Evolutionary conservation across 148 eudicot genomes (phyloP).

Genomic region (Spergularia marina): DNA sequence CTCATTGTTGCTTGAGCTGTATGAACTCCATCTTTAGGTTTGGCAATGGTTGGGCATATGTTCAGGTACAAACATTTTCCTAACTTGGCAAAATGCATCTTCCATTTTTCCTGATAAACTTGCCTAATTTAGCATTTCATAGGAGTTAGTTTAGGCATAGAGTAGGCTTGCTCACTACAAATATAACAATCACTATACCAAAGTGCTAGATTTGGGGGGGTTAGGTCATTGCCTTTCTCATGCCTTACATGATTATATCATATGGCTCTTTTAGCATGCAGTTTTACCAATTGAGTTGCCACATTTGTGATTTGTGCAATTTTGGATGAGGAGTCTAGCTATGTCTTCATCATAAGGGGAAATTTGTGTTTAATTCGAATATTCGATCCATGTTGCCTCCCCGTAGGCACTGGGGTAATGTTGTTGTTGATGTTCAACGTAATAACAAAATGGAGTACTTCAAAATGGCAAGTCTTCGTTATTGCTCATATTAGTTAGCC

Average conservation of each 20-base stretch:
- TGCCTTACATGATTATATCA: not conserved
- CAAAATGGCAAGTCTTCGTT: too few species aligned
- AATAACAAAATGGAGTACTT: too few species aligned
- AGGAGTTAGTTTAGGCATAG: not conserved
- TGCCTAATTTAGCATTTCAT: slow-evolving; percentile 8
- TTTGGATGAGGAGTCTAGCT: too few species aligned
- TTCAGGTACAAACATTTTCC: slow-evolving; percentile 48
- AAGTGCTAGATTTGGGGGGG: slow-evolving; percentile 11
- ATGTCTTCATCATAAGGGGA: too few species aligned
- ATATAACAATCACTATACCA: slow-evolving; percentile 1
- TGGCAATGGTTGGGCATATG: slow-evolving; percentile 98
- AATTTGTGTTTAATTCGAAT: too few species aligned
- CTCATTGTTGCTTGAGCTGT: slow-evolving; percentile 81
- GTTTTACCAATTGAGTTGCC: not conserved
- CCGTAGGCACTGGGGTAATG: too few species aligned
- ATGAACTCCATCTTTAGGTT: slow-evolving; percentile 79
- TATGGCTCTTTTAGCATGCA: not conserved
- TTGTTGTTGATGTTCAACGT: too few species aligned
- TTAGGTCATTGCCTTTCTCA: slow-evolving; percentile 13
- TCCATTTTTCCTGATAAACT: not conserved
- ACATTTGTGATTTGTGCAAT: not conserved
- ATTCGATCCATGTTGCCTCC: too few species aligned
- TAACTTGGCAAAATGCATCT: not conserved
- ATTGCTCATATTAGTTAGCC: too few species aligned
- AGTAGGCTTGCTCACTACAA: not conserved